A percentile compares a stretch with the other conserved stretches of the same genome.
Evolutionary conservation across 768 basidiomycete species (phyloP).

Genomic region (Boletus barrowsii): DNA sequence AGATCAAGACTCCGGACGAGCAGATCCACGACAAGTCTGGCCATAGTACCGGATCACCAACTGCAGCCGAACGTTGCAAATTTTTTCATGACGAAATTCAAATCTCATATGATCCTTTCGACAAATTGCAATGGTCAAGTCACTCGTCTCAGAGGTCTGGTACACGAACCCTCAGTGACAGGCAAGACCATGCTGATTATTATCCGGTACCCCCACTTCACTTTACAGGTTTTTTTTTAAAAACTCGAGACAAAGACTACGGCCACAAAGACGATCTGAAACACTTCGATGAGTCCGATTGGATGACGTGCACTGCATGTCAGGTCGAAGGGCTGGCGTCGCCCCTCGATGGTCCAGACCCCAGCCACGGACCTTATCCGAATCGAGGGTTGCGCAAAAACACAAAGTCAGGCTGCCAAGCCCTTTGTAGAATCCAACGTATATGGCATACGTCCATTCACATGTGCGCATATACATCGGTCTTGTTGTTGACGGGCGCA

Average conservation of each 20-base stretch:
- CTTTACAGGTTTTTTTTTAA: not conserved
- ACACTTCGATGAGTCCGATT: not conserved
- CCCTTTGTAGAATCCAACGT: not conserved
- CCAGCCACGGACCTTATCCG: constrained; percentile 7
- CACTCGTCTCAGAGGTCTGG: not conserved
- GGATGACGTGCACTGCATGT: not conserved
- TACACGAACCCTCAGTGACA: too few relatives aligned
- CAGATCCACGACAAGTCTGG: not conserved
- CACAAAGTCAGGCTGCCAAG: too few relatives aligned
- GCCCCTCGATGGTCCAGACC: constrained; percentile 11
- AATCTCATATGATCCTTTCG: not conserved
- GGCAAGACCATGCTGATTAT: not conserved
- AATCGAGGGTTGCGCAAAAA: constrained; percentile 8
- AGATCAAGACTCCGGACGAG: not conserved
- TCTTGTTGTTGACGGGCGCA: not conserved
- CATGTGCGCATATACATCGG: too few relatives aligned
- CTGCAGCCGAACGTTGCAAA: not conserved
- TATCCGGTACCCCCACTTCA: not conserved
- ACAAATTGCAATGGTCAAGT: not conserved
- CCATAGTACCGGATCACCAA: not conserved
- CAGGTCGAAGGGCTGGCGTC: not conserved
- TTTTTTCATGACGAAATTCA: constrained; percentile 3
- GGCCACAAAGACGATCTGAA: not conserved
- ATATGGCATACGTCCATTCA: too few relatives aligned
- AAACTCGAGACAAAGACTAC: not conserved